phyloP scores from a whole-genome alignment of 352 stramenopile genomes.

The Thalassiosira pacifica region DNA sequence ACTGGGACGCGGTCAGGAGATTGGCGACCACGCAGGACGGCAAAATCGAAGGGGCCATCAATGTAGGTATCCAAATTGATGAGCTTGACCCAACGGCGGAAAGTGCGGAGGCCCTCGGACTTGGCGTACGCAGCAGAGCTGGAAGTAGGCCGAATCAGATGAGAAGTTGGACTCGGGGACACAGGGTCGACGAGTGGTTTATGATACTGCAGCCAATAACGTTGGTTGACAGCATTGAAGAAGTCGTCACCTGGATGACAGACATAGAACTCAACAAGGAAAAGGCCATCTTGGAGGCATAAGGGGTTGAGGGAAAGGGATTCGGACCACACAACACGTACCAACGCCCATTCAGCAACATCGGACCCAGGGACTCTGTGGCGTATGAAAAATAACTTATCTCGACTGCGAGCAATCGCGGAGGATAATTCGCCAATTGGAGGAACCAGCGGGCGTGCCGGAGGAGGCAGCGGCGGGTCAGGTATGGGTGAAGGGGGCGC shows the following conservation, averaged over 20 bases:
- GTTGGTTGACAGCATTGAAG: conserved; percentile 21
- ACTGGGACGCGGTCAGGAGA: not conserved
- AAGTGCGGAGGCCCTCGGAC: not conserved
- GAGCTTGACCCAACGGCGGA: conserved; percentile 1
- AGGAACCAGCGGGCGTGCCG: not conserved
- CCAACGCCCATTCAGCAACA: conserved; percentile 20
- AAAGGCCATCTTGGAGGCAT: conserved; percentile 5
- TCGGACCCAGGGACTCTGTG: not conserved
- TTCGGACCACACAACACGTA: not conserved
- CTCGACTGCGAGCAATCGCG: not conserved
- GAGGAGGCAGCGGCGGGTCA: not conserved
- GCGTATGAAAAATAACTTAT: conserved; percentile 18
- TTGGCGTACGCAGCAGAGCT: too few species aligned
- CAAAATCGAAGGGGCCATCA: conserved; percentile 11
- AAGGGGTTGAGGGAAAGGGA: not conserved
- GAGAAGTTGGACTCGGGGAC: too few species aligned
- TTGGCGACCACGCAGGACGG: not conserved
- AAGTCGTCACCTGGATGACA: not conserved
- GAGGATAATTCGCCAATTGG: not conserved
- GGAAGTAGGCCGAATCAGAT: too few species aligned
- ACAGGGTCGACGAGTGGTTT: too few species aligned
- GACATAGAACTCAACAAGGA: conserved; percentile 16
- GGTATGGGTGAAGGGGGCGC: too few species aligned
- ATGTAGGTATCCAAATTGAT: conserved; percentile 3
- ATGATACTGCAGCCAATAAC: conserved; percentile 10